Conservation (phyloP, 1,284 basidiomycete species). For the Cystobasidiaceae sp. region DNA sequence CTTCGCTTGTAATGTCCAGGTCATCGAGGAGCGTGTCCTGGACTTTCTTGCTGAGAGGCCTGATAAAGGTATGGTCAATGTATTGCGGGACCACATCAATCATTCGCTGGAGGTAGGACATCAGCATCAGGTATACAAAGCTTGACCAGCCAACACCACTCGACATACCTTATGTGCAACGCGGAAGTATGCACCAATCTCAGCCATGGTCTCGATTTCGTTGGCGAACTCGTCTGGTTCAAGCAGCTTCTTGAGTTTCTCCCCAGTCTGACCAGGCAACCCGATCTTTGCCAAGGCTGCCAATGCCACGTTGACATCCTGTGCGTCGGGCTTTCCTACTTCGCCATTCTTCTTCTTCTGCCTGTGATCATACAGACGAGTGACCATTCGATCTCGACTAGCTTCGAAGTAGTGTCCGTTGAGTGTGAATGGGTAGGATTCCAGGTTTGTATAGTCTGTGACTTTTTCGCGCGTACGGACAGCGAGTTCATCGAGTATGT, state of each 20-base stretch:
- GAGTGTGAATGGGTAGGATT: constrained; percentile 54
- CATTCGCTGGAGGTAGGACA: constrained; percentile 52
- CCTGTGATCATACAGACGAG: constrained; percentile 50
- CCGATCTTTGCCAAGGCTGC: constrained; percentile 46
- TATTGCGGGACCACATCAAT: constrained; percentile 59
- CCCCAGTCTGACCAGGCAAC: constrained; percentile 49
- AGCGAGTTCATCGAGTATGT: neutral
- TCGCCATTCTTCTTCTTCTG: neutral
- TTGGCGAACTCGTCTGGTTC: constrained; percentile 56
- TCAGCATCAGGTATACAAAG: neutral
- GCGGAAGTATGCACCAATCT: constrained; percentile 64
- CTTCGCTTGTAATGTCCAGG: constrained; percentile 49
- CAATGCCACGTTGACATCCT: constrained; percentile 43
- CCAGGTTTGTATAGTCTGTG: constrained; percentile 52
- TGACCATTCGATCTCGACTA: constrained; percentile 58
- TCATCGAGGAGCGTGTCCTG: constrained; percentile 49
- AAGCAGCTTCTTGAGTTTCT: constrained; percentile 52
- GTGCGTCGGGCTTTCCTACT: no score
- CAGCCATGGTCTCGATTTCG: constrained; percentile 62
- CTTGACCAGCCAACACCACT: neutral
- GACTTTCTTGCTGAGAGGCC: constrained; percentile 47
- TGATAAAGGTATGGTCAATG: constrained; percentile 60
- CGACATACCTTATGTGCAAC: constrained; percentile 56
- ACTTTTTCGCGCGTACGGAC: constrained; percentile 30
- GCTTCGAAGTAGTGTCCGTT: constrained; percentile 58